phyloP scores from a whole-genome alignment of 345 rosid genomes.

The Acer yangbiense region DNA sequence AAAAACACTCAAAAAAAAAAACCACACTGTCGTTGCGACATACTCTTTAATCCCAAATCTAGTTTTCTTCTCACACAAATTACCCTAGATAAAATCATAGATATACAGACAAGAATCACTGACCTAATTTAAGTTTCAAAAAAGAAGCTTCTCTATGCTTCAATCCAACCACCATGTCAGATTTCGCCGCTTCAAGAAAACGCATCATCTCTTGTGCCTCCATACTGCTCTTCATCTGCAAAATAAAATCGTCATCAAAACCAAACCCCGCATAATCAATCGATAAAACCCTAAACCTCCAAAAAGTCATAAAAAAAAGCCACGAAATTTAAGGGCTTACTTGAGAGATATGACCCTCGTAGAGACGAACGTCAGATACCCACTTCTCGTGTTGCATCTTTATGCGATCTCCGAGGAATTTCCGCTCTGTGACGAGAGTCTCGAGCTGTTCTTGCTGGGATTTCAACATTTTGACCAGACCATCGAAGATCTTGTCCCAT shows the following conservation, averaged over 20 bases:
- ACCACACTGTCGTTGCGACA: neutral
- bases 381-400: slow-evolving; percentile 45
- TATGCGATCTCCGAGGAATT: slow-evolving; percentile 54
- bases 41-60: neutral
- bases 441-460: slow-evolving; percentile 69
- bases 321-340: slow-evolving; percentile 26
- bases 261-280: neutral
- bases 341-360: slow-evolving; percentile 52
- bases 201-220: slow-evolving; percentile 47
- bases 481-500: slow-evolving; percentile 59
- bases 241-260: neutral
- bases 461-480: slow-evolving; percentile 50
- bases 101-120: slow-evolving; percentile 15
- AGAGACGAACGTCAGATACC: slow-evolving; percentile 48
- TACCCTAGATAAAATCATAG: too few species aligned
- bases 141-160: slow-evolving; percentile 58
- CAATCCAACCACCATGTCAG: slow-evolving; percentile 54
- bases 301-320: slow-evolving; percentile 17
- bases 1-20: neutral
- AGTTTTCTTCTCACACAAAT: neutral
- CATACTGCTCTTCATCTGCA: slow-evolving; percentile 47
- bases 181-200: slow-evolving; percentile 48
- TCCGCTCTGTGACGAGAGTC: slow-evolving; percentile 58
- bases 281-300: slow-evolving; percentile 16
- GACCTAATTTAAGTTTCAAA: slow-evolving; percentile 54